Base-by-base conservation (phyloP, 257 asterid genomes). In the Solanum piurae region DNA sequence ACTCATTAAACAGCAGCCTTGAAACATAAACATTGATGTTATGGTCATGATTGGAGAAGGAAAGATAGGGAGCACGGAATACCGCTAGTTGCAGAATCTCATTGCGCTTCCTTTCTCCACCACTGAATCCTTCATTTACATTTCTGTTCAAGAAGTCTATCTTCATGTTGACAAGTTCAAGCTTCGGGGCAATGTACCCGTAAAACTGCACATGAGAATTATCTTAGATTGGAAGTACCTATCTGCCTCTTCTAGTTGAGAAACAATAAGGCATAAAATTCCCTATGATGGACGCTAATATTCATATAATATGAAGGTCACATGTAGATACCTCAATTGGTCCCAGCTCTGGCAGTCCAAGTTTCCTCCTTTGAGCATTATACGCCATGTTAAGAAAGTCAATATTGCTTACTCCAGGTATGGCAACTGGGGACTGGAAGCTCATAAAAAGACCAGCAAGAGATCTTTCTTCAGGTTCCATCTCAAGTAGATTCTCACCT, bases 21-120 rank as follows among this genome's bases (percentile, higher is more conserved):
- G 33, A 82, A 49, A 68, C 7, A 58, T 87, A 75, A 68, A 80
- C 68, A 80, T 52, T 3, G 85, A 82, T 29, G 44, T 18, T 83
- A 84, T 44, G 29, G 87, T 21, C 55, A 75, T 79, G 83, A 74
- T 46, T 18, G 86, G 68, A 40, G 34, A 80, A 76, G 80, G 88
- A 83, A 86, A 86, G 38, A 40, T 55, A 86, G 46, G 80, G 29
- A 52, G 74, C 86, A 84, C 60, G 29, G 33, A 87, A 84, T 94
- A 98, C 99, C 94, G 97, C 98, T 83, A 98, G 98, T 89, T 98
- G 99, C 87, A 98, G 89, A 88, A 98, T 96, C 93, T 98, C 99
- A 87, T 98, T 98, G 85, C 99, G 98, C 92, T 98, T 98, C 93
- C 90, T 96, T 93, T 98, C 99, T 89, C 99, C 99, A 60, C 99